Evolutionary conservation across 305 asterid species (phyloP), one percentile per base, ranked within the genome.

Genomic region (Fraxinus xanthoxyloides): DNA sequence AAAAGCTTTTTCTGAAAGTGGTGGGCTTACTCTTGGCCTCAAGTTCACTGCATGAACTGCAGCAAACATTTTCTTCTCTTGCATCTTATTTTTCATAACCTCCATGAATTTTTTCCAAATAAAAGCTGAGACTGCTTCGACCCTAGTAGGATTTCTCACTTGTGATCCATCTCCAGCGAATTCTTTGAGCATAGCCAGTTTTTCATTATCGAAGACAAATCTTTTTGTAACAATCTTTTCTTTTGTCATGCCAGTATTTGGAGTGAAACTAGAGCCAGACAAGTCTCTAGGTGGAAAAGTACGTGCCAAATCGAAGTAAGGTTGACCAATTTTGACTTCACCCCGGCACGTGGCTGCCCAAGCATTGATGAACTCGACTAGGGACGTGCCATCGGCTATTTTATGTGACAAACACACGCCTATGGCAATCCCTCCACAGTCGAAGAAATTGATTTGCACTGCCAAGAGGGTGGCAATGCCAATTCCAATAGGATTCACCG

Each of bases 381-480:
- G 73, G 0, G 86, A 77, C 1, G 31, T 34, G 3, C 84, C 85
- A 24, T 89, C 92, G 5, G 77, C 90, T 1, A 87, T 72, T 69
- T 67, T 38, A 77, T 89, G 92, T 0, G 90, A 84, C 43, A 83
- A 34, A 67, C 90, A 85, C 0, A 85, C 17, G 0, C 88, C 91
- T 1, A 91, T 6, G 0, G 85, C 88, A 6, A 91, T n/a, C 2
- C 91, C 94, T 4, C 91, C 92, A 40, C 90, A 88, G 2, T 31
- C 65, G 30, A 91, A 89, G 24, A 85, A 77, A 3, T 85, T 91
- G 3, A 87, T 75, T 72, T 91, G 88, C 15, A 86, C 56, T 5
- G 83, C 80, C 23, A 74, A 21, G 10, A 40, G 34, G 5, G 63
- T 81, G 19, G 59, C 72, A 21, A 7, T 75, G 0, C 46, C 10